phyloP scores from a whole-genome alignment of 495 filamentous ascomycete species.

The Melanomma pulvis-pyrius region DNA sequence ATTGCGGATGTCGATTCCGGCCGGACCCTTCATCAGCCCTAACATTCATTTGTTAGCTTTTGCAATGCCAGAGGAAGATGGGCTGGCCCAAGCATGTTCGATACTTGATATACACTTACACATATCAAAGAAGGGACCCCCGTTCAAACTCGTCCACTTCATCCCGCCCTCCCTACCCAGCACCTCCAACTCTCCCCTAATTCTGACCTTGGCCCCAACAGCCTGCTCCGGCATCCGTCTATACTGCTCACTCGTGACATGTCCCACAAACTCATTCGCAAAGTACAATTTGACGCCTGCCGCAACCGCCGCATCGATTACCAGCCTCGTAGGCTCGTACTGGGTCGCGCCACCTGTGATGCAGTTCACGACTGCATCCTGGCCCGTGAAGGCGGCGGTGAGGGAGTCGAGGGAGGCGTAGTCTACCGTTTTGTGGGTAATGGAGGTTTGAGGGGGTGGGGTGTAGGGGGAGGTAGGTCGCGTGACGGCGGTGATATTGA shows the following conservation, averaged over 20 bases:
- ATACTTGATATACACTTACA: conserved; percentile 19
- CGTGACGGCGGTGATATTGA: conserved; percentile 28
- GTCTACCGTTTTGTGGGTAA: conserved; percentile 14
- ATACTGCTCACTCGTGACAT: conserved; percentile 11
- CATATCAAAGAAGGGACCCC: conserved; percentile 39
- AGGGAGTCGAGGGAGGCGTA: conserved; percentile 35
- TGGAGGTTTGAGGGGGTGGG: conserved; percentile 5
- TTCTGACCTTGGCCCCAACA: conserved; percentile 28
- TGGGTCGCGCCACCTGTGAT: conserved; percentile 26
- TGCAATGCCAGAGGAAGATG: too few relatives aligned
- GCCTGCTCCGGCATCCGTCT: conserved; percentile 13
- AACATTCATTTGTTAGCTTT: background rate
- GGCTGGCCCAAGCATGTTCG: background rate
- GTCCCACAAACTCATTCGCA: conserved; percentile 34
- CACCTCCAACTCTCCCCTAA: conserved; percentile 25
- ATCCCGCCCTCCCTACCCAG: conserved; percentile 17
- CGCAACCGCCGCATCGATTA: conserved; percentile 35
- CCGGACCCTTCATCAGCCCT: conserved; percentile 38
- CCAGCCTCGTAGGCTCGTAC: conserved; percentile 18
- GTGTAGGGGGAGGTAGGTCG: conserved; percentile 26
- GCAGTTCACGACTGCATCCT: conserved; percentile 31
- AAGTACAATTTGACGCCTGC: conserved; percentile 40
- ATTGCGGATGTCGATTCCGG: conserved; percentile 33
- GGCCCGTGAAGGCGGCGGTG: conserved; percentile 13
- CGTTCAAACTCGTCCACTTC: conserved; percentile 31